Evolutionary conservation across 768 basidiomycete genomes (phyloP), one percentile per base, ranked within the genome.

Genomic region (Naganishia antarctica): DNA sequence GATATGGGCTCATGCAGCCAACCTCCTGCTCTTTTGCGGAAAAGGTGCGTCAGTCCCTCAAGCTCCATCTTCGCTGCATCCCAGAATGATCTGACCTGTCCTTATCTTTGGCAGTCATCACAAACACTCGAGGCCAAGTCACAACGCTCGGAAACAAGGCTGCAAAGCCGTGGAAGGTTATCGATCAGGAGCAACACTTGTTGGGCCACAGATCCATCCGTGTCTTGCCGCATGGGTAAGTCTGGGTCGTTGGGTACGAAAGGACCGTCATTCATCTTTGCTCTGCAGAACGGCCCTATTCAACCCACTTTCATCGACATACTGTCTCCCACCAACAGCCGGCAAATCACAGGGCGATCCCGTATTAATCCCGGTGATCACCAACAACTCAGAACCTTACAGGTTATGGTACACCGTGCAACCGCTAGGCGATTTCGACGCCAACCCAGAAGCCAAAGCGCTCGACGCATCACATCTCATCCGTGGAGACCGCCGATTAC

Each of bases 201-300:
- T 70, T 74, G 5, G 93, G 93, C 34, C 87, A 91, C 75, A 90
- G 93, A 73, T 92, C 90, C 0, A 87, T 98, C 58, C 85, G 88
- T 68, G 87, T 93, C 83, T 90, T 91, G 0, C 92, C 92, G 11
- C 91, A 90, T 70, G 90, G 77, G 80, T 79, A 58, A 45, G 74
- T 59, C 16, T 12, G 6, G 15, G 40, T n/a, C n/a, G n/a, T n/a
- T n/a, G n/a, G n/a, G n/a, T n/a, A n/a, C n/a, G n/a, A n/a, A n/a
- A n/a, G n/a, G n/a, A n/a, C n/a, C n/a, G n/a, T n/a, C n/a, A n/a
- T n/a, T n/a, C n/a, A n/a, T n/a, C n/a, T n/a, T n/a, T 62, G 15
- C 40, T 29, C 13, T 37, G 28, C 59, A 81, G 91, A 74, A 96
- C 92, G 2, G 93, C 92, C 4, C 86, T 87, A 23, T 81, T 98